Base-by-base conservation (phyloP, 257 asterid genomes). In the Plantago major region DNA sequence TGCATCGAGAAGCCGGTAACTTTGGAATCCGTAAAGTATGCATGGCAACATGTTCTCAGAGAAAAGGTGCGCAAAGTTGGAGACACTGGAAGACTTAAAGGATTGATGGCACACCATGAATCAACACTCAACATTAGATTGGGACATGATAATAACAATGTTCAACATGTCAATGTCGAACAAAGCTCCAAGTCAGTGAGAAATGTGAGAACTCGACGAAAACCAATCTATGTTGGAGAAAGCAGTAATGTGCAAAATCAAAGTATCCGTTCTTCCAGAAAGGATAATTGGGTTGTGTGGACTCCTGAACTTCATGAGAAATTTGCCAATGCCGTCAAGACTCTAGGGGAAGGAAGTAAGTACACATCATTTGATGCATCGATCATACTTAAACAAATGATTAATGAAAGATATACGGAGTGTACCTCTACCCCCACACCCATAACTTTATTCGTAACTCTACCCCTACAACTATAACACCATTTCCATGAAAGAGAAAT, bases 41-140 rank as follows among this genome's bases (percentile, higher is more conserved):
- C 78, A 0, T 78, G 84, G 84, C 80, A 78, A 48, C 79, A 70
- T 46, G 76, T 73, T 18, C 12, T 33, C 6, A 19, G 80, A 45
- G 76, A 76, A 38, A 78, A 60, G 18, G 17, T 17, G 15, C 0
- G 1, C 3, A 44, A 28, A 40, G 14, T 22, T 2, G 60, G 55
- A 17, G 38, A 59, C 42, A 47, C 46, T 1, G 63, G 15, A 65
- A 37, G 18, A 48, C 6, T 16, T 5, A 30, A 38, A n/a, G 53
- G 14, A 8, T 4, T 17, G n/a, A 30, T 7, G 22, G 52, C 15
- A 9, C 6, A 38, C 30, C 30, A 55, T 33, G 5, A 11, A 10
- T 5, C 7, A n/a, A n/a, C n/a, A 46, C 16, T 56, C 0, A 15
- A 63, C 12, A 58, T 14, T 33, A 7, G 5, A 7, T 11, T 38